Evolutionary conservation across 371 early-diverging fungal genomes (phyloP).

Genomic region (Mucor piriformis): DNA sequence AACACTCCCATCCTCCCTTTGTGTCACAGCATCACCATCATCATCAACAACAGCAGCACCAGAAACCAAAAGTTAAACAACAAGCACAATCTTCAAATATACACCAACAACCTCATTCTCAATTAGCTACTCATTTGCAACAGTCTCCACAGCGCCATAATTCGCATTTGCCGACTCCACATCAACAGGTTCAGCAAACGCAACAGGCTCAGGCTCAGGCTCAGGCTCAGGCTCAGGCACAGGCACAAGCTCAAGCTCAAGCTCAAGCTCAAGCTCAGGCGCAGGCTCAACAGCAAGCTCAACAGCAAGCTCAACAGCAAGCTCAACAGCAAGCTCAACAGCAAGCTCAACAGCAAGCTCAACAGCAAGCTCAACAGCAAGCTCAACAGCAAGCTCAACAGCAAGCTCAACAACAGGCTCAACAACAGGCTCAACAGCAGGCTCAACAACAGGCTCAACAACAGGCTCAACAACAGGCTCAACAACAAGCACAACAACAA

Average conservation of each 20-base stretch:
- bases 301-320: slow-evolving; percentile 15
- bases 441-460: slow-evolving; percentile 1
- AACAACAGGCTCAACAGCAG: slow-evolving; percentile 4
- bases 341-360: slow-evolving; percentile 19
- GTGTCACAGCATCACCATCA: slow-evolving; percentile 40
- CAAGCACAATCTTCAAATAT: background rate
- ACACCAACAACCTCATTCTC: slow-evolving; percentile 4
- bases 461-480: slow-evolving; percentile 3
- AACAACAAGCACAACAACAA: slow-evolving; percentile 12
- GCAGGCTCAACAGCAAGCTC: slow-evolving; percentile 15
- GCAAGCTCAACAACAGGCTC: slow-evolving; percentile 6
- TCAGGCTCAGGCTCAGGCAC: slow-evolving; percentile 1
- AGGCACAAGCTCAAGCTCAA: slow-evolving; percentile 5
- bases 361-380: slow-evolving; percentile 9
- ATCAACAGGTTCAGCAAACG: slow-evolving; percentile 1
- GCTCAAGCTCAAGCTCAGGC: slow-evolving; percentile 7
- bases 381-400: slow-evolving; percentile 1
- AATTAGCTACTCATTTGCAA: background rate
- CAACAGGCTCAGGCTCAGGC: slow-evolving; percentile 16
- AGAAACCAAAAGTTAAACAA: background rate
- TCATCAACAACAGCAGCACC: slow-evolving; percentile 22
- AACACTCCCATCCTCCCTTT: slow-evolving; percentile 50
- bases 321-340: slow-evolving; percentile 16
- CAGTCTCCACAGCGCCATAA: slow-evolving; percentile 9
- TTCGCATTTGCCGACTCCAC: slow-evolving; percentile 2